Evolutionary conservation across 192 early-diverging fungal species (phyloP), one percentile per base, ranked within the genome.

Genomic region (Chytriomyces hyalinus): DNA sequence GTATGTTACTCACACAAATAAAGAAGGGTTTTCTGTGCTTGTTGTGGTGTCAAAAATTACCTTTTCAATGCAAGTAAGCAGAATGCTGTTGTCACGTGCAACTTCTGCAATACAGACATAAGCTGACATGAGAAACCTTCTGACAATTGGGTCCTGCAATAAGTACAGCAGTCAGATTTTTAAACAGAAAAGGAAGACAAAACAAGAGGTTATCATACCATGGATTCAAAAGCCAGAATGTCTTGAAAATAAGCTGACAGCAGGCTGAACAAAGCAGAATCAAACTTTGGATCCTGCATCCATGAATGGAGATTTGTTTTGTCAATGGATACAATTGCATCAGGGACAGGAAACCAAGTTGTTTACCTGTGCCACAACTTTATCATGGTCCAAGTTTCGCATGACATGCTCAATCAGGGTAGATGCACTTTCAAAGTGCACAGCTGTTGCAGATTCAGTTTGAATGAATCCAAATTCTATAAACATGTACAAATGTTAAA

Each of bases 41-140:
- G 24, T 26, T 36, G 36, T 36, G 1, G 36, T 1, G 36, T 36
- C n/a, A 60, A 46, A 60, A 46, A 43, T 20, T 45, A 84, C 82
- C 71, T 83, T 85, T 22, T 78, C 43, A 46, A 85, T 17, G 43
- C 78, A 77, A n/a, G 48, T 51, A 17, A 79, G 49, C 13, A 85
- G 28, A 13, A 82, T 49, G 5, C 9, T 69, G 8, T 73, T 67
- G 10, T 69, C 50, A 4, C 57, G 9, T 28, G 22, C 10, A n/a
- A 84, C 49, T n/a, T 72, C 77, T 3, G 77, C 78, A 75, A 81
- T 80, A 24, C 51, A 59, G 3, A 67, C 75, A 7, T 83, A 15
- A 70, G 78, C 78, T 11, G 65, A 51, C 49, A 85, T 70, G 57
- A 80, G 79, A 17, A 50, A 63, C 22, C 51, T 24, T 9, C 68